Evolutionary conservation across 2,329 filamentous ascomycete genomes (phyloP).

Genomic region (Talaromyces sp.): DNA sequence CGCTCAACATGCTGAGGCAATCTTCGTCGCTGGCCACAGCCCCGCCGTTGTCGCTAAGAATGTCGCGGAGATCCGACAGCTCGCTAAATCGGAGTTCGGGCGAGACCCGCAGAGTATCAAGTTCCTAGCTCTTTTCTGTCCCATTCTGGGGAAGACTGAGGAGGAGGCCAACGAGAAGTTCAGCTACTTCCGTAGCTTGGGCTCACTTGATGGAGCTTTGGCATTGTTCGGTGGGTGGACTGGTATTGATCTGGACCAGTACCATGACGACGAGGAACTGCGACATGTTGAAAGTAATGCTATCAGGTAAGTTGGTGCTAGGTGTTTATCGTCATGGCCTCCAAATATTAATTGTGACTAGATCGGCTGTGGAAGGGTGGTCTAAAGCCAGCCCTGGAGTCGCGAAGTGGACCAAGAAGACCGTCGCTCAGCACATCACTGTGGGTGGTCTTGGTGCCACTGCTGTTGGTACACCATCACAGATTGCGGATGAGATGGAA

Average conservation of each 20-base stretch:
- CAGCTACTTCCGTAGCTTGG: slow-evolving; percentile 63
- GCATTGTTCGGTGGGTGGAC: slow-evolving; percentile 77
- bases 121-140: slow-evolving; percentile 67
- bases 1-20: slow-evolving; percentile 70
- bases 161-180: slow-evolving; percentile 69
- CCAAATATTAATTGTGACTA: slow-evolving; percentile 19
- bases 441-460: slow-evolving; percentile 69
- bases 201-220: slow-evolving; percentile 66
- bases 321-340: not conserved
- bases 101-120: slow-evolving; percentile 66
- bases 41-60: slow-evolving; percentile 63
- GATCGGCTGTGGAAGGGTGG: slow-evolving; percentile 55
- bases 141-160: slow-evolving; percentile 66
- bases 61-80: slow-evolving; percentile 63
- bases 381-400: slow-evolving; percentile 60
- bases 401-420: slow-evolving; percentile 72
- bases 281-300: slow-evolving; percentile 64
- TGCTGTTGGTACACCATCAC: slow-evolving; percentile 64
- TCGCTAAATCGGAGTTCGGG: slow-evolving; percentile 56
- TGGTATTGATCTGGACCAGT: slow-evolving; percentile 64
- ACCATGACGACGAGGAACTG: slow-evolving; percentile 66
- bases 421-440: slow-evolving; percentile 68
- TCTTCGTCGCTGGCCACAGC: slow-evolving; percentile 69
- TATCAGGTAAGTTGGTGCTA: slow-evolving; percentile 45
- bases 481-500: slow-evolving; percentile 70